phyloP scores from a whole-genome alignment of 192 early-diverging fungal species.

The Spizellomyces sp. region DNA sequence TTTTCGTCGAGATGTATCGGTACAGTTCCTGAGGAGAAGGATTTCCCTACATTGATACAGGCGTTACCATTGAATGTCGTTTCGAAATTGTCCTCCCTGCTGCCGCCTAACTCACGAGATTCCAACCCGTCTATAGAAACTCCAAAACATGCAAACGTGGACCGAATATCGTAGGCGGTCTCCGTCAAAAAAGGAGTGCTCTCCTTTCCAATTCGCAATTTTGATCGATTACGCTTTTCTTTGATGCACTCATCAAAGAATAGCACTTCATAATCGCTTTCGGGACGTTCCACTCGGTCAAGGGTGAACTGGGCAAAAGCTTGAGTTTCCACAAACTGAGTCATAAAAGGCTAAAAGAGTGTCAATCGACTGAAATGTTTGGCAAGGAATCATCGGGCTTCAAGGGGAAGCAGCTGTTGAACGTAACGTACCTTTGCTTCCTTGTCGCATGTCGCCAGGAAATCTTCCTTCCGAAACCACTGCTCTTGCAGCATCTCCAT shows the following conservation, averaged over 20 bases:
- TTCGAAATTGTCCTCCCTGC: no score
- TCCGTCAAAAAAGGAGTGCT: constrained; percentile 58
- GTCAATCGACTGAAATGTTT: not conserved
- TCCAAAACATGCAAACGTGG: constrained; percentile 33
- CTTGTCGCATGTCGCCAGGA: constrained; percentile 56
- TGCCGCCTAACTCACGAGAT: constrained; percentile 17
- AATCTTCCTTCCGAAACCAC: constrained; percentile 66
- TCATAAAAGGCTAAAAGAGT: constrained; percentile 58
- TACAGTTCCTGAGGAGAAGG: constrained; percentile 17
- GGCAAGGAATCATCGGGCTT: not conserved
- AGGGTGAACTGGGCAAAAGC: constrained; percentile 78
- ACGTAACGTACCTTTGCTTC: constrained; percentile 48
- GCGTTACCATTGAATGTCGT: no score
- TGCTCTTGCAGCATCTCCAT: constrained; percentile 43
- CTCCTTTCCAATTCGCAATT: constrained; percentile 73
- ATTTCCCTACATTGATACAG: no score
- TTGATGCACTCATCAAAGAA: constrained; percentile 85
- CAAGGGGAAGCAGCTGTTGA: not conserved
- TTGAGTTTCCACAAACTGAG: constrained; percentile 69
- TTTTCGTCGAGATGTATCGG: constrained; percentile 35
- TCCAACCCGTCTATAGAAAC: constrained; percentile 41
- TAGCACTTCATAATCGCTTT: constrained; percentile 68
- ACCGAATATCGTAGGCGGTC: constrained; percentile 43
- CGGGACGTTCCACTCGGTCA: constrained; percentile 65
- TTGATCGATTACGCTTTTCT: constrained; percentile 76